Conservation (phyloP, 768 basidiomycete genomes). For the Panus rudis region DNA sequence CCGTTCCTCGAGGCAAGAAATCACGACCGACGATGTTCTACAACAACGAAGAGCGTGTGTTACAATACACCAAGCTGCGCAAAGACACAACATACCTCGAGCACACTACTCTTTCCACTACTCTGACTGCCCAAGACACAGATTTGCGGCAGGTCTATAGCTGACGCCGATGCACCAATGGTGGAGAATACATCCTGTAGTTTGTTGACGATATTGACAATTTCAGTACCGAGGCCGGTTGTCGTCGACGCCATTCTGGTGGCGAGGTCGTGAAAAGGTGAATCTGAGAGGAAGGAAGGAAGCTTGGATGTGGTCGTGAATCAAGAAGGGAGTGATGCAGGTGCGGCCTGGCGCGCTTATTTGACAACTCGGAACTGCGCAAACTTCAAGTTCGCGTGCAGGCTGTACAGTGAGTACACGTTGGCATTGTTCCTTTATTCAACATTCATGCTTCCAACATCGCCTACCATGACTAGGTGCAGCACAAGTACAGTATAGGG, state of each 20-base stretch:
- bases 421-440: too few relatives aligned
- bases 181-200: slow-evolving; percentile 87
- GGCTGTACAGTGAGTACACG: too few relatives aligned
- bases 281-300: slow-evolving; percentile 8
- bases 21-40: slow-evolving; percentile 98
- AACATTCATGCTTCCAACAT: too few relatives aligned
- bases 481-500: too few relatives aligned
- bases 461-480: too few relatives aligned
- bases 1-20: slow-evolving; percentile 97
- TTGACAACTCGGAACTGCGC: too few relatives aligned
- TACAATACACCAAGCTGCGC: not conserved
- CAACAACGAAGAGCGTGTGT: slow-evolving; percentile 2
- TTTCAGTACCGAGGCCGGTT: slow-evolving; percentile 70
- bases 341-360: too few relatives aligned
- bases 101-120: slow-evolving; percentile 89
- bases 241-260: slow-evolving; percentile 38
- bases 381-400: not conserved
- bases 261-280: slow-evolving; percentile 1
- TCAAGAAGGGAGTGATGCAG: slow-evolving; percentile 4
- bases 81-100: slow-evolving; percentile 52
- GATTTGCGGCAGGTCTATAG: slow-evolving; percentile 89
- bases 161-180: slow-evolving; percentile 68
- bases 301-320: slow-evolving; percentile 2
- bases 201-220: slow-evolving; percentile 78
- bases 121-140: slow-evolving; percentile 89